Base-by-base conservation (phyloP, 1,284 basidiomycete genomes). In the Anthracocystis setariae region DNA sequence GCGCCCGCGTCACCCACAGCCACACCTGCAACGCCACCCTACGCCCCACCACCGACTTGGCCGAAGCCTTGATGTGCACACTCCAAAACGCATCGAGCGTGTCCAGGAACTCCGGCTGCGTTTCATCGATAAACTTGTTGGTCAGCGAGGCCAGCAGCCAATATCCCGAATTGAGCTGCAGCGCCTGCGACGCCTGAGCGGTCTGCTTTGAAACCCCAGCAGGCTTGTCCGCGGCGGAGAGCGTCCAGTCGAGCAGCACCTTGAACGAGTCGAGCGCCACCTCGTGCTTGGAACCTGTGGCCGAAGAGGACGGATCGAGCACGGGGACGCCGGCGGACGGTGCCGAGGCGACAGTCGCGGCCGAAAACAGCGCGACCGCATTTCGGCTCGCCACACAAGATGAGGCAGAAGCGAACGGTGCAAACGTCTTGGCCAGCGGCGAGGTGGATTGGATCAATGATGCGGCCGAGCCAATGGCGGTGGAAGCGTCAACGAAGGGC, bases 111-210 rank as follows among this genome's bases (percentile, higher is more conserved):
- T 51, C 32, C 1, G 52, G 46, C 13, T 46, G 45, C 24, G 67
- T 56, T 33, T 75, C 69, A n/a, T 55, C 52, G 12, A 74, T 53
- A 42, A 64, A 68, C 65, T 81, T 81, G 62, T 81, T 81, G 47
- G 73, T 51, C n/a, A 58, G 32, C 5, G 56, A 13, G 32, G 33
- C 48, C 18, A 56, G 27, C 15, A 39, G 46, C 70, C 64, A 68
- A 45, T 46, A 61, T 0, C 50, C 60, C 27, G 45, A 51, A 33
- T 65, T 64, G 52, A 64, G 53, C 24, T 68, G 65, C 5, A 73
- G 61, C 1, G 65, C 60, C 12, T 24, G 38, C 2, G 59, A 67
- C 1, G 63, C 35, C 3, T 25, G 18, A 27, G 8, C 15, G 13
- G 32, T 17, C 1, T 27, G 25, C 37, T 46, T 47, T 8, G 18